These are phyloP conservation scores for Carex kokanica DNA, from an alignment of 176 grass and related monocot species.

Conservation along the genomic window DNA sequence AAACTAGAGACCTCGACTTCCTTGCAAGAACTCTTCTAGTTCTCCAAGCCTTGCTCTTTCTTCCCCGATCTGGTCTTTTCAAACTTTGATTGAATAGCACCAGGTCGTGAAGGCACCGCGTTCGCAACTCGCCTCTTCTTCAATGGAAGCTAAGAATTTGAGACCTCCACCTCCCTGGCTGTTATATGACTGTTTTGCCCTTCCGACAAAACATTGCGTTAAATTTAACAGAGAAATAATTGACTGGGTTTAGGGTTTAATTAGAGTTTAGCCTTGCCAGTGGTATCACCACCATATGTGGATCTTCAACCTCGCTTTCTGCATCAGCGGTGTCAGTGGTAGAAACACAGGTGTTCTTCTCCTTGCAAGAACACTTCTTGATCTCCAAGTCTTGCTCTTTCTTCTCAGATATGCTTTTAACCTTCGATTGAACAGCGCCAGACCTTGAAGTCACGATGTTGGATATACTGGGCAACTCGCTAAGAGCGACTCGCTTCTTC, in stretches of 20 bases:
- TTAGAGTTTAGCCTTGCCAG: no score
- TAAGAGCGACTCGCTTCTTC: constrained; percentile 75
- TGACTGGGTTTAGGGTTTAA: no score
- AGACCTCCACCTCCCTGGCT: neutral
- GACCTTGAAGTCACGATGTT: constrained; percentile 12
- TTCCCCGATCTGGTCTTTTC: constrained; percentile 23
- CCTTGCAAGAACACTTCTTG: no score
- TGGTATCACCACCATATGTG: no score
- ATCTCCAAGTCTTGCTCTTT: constrained; percentile 1
- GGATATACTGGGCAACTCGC: constrained; percentile 48
- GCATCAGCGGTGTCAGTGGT: neutral
- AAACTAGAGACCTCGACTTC: no score
- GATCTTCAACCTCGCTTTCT: no score
- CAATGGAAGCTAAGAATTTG: neutral
- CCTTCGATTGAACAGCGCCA: constrained; percentile 8
- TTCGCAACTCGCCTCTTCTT: constrained; percentile 86
- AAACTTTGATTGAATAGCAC: constrained; percentile 7
- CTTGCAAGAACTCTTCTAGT: no score
- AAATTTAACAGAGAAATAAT: no score
- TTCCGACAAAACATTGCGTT: no score
- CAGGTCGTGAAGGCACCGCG: neutral
- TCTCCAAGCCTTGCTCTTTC: neutral
- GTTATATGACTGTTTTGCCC: no score
- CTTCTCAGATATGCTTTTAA: constrained; percentile 10
- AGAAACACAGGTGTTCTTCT: neutral